phyloP scores from a whole-genome alignment of 768 basidiomycete species.

The Mrakia hoshinonis region DNA sequence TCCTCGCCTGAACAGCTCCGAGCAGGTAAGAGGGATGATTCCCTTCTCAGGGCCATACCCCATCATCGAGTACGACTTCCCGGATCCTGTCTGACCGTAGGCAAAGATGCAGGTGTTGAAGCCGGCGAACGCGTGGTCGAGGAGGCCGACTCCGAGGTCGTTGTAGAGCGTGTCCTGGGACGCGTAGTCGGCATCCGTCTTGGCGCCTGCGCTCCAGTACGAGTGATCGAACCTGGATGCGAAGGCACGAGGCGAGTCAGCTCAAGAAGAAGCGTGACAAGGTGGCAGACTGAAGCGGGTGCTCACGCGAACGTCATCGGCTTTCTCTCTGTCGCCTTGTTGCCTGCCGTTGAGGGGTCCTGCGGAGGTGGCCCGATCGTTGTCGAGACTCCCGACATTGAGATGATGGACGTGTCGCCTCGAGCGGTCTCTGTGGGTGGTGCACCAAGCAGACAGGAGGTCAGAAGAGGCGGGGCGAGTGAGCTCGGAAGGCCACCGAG shows the following conservation, averaged over 20 bases:
- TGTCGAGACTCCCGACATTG: slow-evolving; percentile 47
- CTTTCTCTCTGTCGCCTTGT: slow-evolving; percentile 69
- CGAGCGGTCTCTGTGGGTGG: slow-evolving; percentile 65
- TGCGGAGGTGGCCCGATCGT: slow-evolving; percentile 26
- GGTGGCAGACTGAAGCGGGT: no score
- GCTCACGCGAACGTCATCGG: slow-evolving; percentile 38
- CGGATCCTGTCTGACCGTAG: slow-evolving; percentile 44
- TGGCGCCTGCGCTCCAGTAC: slow-evolving; percentile 24
- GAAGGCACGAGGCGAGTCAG: background rate
- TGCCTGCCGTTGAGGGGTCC: slow-evolving; percentile 10
- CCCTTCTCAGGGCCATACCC: slow-evolving; percentile 84
- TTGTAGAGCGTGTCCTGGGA: slow-evolving; percentile 90
- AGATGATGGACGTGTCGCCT: slow-evolving; percentile 86
- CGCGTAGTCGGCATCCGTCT: slow-evolving; percentile 69
- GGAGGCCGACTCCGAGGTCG: slow-evolving; percentile 83
- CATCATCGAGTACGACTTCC: slow-evolving; percentile 44
- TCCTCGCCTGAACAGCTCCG: slow-evolving; percentile 75
- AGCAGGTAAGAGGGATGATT: slow-evolving; percentile 92
- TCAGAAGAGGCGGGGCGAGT: background rate
- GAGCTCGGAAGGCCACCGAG: background rate
- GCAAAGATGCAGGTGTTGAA: slow-evolving; percentile 99
- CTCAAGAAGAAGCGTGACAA: background rate
- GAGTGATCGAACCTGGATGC: slow-evolving; percentile 22
- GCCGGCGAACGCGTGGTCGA: slow-evolving; percentile 90
- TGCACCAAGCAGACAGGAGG: background rate